Percentiles rank a stretch among this genome's conserved stretches.
Conservation (phyloP, 2,329 filamentous ascomycete genomes). For the Aspergillus candidus region DNA sequence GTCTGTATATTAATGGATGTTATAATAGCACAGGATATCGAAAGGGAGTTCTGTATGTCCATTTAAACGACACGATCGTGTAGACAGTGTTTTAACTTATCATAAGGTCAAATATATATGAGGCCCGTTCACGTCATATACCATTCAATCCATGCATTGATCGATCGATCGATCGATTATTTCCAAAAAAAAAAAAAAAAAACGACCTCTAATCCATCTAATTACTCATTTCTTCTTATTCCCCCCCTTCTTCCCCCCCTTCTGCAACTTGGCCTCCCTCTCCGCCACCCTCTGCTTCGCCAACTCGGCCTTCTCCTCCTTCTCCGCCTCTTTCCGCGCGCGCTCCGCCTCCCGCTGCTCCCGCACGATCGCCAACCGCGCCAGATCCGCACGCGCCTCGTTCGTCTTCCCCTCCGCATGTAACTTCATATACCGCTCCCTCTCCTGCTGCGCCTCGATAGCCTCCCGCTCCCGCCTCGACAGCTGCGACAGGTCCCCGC, state of each 20-base stretch:
- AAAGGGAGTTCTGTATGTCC: no score
- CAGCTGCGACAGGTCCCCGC: slow-evolving; percentile 49
- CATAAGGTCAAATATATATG: no score
- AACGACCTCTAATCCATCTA: no score
- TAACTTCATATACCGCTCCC: slow-evolving; percentile 84
- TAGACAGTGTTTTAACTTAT: no score
- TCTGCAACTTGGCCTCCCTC: slow-evolving; percentile 37
- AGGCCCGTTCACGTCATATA: no score
- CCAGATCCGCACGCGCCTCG: slow-evolving; percentile 83
- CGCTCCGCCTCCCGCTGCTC: slow-evolving; percentile 83
- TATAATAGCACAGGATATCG: no score
- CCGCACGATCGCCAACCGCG: slow-evolving; percentile 70
- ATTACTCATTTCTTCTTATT: slow-evolving; percentile 15
- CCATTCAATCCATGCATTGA: no score
- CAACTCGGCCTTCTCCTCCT: slow-evolving; percentile 44
- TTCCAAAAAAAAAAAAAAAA: no score
- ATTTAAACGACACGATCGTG: no score
- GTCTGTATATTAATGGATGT: not conserved
- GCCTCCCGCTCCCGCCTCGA: slow-evolving; percentile 69
- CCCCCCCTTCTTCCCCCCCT: slow-evolving; percentile 29
- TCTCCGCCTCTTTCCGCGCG: slow-evolving; percentile 72
- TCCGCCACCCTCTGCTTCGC: slow-evolving; percentile 34
- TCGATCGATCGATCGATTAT: no score
- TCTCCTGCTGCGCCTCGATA: slow-evolving; percentile 76
- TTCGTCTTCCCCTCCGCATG: slow-evolving; percentile 96